A percentile compares a stretch with the other conserved stretches of the same genome.
These are phyloP conservation scores for Durusdinium trenchii DNA, from an alignment of 73 alveolate genomes.

Conservation along the genomic window DNA sequence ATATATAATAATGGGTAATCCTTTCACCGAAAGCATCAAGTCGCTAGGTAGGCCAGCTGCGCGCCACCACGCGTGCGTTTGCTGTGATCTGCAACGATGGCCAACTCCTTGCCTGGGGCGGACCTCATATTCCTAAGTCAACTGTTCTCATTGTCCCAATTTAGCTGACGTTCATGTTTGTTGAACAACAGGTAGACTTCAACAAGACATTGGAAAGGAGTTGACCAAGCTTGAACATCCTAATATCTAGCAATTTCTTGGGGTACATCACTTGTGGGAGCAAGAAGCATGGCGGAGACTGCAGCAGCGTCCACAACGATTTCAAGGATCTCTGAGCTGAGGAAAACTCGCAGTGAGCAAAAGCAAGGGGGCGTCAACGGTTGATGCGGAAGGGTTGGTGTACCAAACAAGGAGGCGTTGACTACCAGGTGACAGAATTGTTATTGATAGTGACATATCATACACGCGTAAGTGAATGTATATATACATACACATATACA, in stretches of 20 bases:
- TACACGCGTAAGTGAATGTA: no score
- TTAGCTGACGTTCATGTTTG: not conserved
- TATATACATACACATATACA: no score
- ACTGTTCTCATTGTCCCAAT: no score
- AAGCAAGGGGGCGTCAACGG: no score
- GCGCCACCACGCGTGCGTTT: not conserved
- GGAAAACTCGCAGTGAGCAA: not conserved
- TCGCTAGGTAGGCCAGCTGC: not conserved
- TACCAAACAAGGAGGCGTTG: no score
- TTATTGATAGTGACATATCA: no score
- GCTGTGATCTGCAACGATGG: not conserved
- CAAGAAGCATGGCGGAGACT: not conserved
- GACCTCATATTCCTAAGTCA: not conserved
- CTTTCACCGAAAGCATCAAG: not conserved
- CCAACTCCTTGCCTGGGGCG: conserved; percentile 23
- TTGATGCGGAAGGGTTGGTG: no score
- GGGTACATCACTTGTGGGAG: not conserved
- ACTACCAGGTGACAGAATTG: no score
- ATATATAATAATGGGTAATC: not conserved
- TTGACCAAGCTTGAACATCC: not conserved
- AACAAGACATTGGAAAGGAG: not conserved
- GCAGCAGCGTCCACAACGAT: conserved; percentile 23
- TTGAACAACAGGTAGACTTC: not conserved
- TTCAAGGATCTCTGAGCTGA: not conserved
- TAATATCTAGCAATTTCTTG: not conserved